Evolutionary conservation across 2,329 filamentous ascomycete genomes (phyloP), one percentile per base, ranked within the genome.

Genomic region (Raffaelea ambrosiae): DNA sequence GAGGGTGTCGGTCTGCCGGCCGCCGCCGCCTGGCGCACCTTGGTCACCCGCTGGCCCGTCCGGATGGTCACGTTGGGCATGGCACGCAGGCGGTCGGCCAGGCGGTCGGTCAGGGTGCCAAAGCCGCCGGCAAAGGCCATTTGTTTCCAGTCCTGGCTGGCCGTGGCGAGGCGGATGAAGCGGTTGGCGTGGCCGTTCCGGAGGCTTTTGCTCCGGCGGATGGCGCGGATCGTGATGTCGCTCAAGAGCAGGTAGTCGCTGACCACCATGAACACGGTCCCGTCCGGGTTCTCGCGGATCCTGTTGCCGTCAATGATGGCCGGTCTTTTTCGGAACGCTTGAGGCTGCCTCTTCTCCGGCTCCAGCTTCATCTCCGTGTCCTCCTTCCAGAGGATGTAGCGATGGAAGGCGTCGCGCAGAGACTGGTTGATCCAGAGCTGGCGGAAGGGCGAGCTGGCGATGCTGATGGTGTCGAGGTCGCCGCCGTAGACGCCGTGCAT

Each of bases 401-500:
- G 31, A 9, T 9, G 9, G 9, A 16, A 9, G 31, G 9, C 31
- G 31, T 33, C 31, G 31, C 16, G 31, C 9, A 9, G 9, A 16
- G 9, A 16, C 16, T 33, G 9, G 9, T 33, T 9, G 31, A 16
- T 16, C 9, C 16, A 16, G 9, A 9, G 9, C 31, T 33, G 31
- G 31, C 31, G 31, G 26, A 58, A 46, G 26, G 53, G 46, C 48
- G 52, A 52, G 48, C 54, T 55, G 29, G 47, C 52, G 36, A 84
- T 61, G 63, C 89, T 95, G 44, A 97, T 70, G 60, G 84, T 76
- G 62, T 86, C 81, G 43, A 95, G 79, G 64, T 96, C 86, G 5
- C 93, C 93, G 20, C 90, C 93, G 63, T 94, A 95, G 50, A 97
- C 88, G 39, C 93, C 93, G 64, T 97, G 93, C 46, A 88, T 59